Evolutionary conservation across 176 grass and related monocot species (phyloP).

Genomic region (Tillandsia leiboldiana): DNA sequence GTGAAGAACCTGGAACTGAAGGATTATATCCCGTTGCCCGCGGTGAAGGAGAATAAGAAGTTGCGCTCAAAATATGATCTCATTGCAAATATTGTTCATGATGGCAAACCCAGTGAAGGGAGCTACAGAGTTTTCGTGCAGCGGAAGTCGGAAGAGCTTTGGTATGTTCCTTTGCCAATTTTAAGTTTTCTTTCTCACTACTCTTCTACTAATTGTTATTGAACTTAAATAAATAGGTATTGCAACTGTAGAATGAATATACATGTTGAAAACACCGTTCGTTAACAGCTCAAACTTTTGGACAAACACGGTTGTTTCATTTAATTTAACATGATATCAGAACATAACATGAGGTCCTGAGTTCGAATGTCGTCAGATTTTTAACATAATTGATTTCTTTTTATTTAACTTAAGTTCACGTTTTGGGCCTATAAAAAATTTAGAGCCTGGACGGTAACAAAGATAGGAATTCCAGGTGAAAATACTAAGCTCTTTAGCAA

Average conservation of each 20-base stretch:
- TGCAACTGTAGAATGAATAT: background rate
- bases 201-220: slow-evolving; percentile 9
- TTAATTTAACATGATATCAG: too few relatives aligned
- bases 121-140: slow-evolving; percentile 77
- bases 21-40: slow-evolving; percentile 88
- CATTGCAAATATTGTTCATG: slow-evolving; percentile 94
- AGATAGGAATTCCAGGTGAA: too few relatives aligned
- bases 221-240: background rate
- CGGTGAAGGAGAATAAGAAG: slow-evolving; percentile 53
- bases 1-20: slow-evolving; percentile 98
- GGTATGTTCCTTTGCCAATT: slow-evolving; percentile 32
- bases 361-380: too few relatives aligned
- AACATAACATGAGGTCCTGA: too few relatives aligned
- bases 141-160: slow-evolving; percentile 81
- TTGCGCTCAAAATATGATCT: slow-evolving; percentile 83
- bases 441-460: too few relatives aligned
- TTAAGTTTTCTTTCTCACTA: slow-evolving; percentile 3
- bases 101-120: slow-evolving; percentile 79
- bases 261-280: too few relatives aligned
- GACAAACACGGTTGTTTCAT: too few relatives aligned
- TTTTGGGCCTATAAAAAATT: too few relatives aligned
- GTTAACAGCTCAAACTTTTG: too few relatives aligned
- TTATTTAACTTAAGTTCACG: too few relatives aligned
- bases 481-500: too few relatives aligned
- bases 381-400: too few relatives aligned